Evolutionary conservation across 2,329 filamentous ascomycete genomes (phyloP).

Genomic region (Penicillium sp.): DNA sequence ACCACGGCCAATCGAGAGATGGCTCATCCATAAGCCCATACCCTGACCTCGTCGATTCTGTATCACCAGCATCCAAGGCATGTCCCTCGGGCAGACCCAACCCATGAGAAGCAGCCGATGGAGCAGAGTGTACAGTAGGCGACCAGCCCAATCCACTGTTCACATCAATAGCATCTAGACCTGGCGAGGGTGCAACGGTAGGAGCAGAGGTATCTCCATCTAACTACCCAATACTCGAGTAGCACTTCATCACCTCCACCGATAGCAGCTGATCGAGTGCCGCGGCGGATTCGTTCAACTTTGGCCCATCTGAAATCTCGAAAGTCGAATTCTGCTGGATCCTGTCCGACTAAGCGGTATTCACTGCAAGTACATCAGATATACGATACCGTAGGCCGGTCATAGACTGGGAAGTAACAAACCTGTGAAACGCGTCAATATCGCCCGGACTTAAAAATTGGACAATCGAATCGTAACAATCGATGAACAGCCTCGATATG

Average conservation of each 20-base stretch:
- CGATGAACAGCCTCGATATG: neutral
- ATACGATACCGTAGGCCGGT: neutral
- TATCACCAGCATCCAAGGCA: neutral
- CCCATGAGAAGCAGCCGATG: neutral
- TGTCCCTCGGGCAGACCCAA: neutral
- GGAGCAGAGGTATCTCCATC: neutral
- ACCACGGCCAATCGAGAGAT: conserved; percentile 1
- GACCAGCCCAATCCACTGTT: neutral
- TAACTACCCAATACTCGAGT: neutral
- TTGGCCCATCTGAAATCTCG: conserved; percentile 30
- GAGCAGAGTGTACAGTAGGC: neutral
- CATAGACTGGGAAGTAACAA: too few relatives aligned
- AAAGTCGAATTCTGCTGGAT: conserved; percentile 31
- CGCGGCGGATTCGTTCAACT: conserved; percentile 25
- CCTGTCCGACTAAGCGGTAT: conserved; percentile 23
- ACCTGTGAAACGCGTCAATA: neutral
- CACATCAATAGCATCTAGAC: conserved; percentile 1
- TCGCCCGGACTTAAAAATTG: neutral
- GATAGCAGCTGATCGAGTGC: neutral
- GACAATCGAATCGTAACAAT: neutral
- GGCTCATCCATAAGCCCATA: neutral
- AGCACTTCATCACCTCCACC: neutral
- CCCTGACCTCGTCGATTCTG: neutral
- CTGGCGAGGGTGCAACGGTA: neutral
- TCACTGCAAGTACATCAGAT: neutral